A percentile compares a stretch with the other conserved stretches of the same genome.
Conservation (phyloP, 257 asterid species). For the Scutellaria baicalensis region DNA sequence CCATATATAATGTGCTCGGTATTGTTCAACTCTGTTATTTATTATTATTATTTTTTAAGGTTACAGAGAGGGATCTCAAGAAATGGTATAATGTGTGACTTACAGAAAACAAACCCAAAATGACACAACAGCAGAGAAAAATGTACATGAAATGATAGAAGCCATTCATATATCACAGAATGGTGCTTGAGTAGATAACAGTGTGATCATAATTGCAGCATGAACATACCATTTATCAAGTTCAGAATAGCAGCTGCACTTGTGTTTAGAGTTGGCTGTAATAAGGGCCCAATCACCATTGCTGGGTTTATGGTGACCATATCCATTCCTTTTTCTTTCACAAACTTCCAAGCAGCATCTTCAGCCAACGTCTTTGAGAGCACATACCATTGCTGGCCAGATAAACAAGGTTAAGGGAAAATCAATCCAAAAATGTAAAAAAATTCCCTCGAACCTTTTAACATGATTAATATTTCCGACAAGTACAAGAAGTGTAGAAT, state of each 20-base stretch:
- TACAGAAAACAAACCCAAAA: not conserved
- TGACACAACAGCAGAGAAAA: not conserved
- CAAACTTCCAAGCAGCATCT: conserved; percentile 63
- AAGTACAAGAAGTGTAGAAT: not conserved
- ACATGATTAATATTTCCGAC: not conserved
- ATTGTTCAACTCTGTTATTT: not conserved
- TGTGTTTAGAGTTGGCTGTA: conserved; percentile 55
- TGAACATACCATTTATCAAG: conserved; percentile 38
- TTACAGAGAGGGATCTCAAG: not conserved
- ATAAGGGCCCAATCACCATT: conserved; percentile 43
- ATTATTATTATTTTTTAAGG: not conserved
- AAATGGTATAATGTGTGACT: not conserved
- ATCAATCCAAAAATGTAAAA: not conserved
- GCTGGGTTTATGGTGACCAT: conserved; percentile 49
- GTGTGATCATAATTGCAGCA: not conserved
- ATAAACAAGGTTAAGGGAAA: not conserved
- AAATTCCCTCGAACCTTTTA: not conserved
- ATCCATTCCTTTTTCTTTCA: conserved; percentile 34
- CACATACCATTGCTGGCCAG: conserved; percentile 39
- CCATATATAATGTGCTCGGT: not conserved
- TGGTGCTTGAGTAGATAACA: not conserved
- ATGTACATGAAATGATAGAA: not conserved
- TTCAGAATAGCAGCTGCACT: conserved; percentile 34
- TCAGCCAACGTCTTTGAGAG: conserved; percentile 66
- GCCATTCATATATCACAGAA: not conserved